phyloP scores from a whole-genome alignment of 2,329 filamentous ascomycete species.

The Xylariales sp. region DNA sequence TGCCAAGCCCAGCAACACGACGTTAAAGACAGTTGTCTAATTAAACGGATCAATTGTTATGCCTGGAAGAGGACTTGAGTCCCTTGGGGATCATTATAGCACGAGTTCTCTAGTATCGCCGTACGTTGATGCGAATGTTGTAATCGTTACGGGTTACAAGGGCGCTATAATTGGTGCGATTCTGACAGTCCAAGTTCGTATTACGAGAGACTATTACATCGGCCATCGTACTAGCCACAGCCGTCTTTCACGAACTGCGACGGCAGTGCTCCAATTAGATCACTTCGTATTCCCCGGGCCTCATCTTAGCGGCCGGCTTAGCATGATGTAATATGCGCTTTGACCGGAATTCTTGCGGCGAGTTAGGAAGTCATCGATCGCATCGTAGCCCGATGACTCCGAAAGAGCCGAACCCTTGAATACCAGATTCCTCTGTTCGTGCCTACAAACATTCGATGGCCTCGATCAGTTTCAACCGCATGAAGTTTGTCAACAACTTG shows the following conservation, averaged over 20 bases:
- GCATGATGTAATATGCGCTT: not conserved
- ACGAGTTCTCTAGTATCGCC: not conserved
- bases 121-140: not conserved
- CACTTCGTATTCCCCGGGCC: slow-evolving; percentile 22
- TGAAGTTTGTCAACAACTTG: not conserved
- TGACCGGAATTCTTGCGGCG: slow-evolving; percentile 1
- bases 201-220: slow-evolving; percentile 24
- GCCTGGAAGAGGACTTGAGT: not conserved
- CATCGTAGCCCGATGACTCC: not conserved
- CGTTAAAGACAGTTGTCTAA: slow-evolving; percentile 8
- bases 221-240: slow-evolving; percentile 16
- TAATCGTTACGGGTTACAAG: slow-evolving; percentile 1
- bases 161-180: slow-evolving; percentile 11
- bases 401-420: not conserved
- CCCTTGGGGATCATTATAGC: not conserved
- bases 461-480: slow-evolving; percentile 8
- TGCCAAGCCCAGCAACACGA: slow-evolving; percentile 31
- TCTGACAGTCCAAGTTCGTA: not conserved
- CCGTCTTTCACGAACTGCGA: slow-evolving; percentile 16
- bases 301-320: not conserved
- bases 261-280: slow-evolving; percentile 9
- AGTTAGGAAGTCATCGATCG: not conserved
- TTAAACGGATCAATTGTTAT: slow-evolving; percentile 20
- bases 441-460: not conserved
- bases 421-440: not conserved